Evolutionary conservation across 208 protist species (phyloP), one percentile per base, ranked within the genome.

Genomic region (Wallacemonas sp.): DNA sequence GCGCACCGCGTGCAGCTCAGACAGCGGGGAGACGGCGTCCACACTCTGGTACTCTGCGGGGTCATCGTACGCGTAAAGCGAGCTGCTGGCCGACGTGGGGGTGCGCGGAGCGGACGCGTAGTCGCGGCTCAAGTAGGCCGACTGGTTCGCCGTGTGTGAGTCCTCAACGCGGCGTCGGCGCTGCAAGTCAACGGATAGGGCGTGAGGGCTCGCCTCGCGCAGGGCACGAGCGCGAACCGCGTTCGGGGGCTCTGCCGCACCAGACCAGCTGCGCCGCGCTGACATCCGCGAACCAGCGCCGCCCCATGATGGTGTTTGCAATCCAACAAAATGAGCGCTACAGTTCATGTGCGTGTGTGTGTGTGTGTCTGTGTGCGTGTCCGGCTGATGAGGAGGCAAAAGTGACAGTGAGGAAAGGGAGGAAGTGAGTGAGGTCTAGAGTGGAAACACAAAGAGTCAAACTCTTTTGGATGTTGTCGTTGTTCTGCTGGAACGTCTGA

Each of bases 1-100:
- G 20, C 52, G 52, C 29, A 59, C 52, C 4, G 52, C 52, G 31
- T 59, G 52, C 29, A 59, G 32, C 52, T 59, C 52, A 23, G 52
- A 59, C 18, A 11, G 52, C 14, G 28, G 49, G 20, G 49, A 49
- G 44, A n/a, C n/a, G n/a, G 18, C n/a, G 18, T 0, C n/a, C 44
- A 23, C 36, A 41, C 36, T 41, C 10, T 41, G 10, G 14, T 14
- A 14, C 36, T 14, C 10, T 41, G 36, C 7, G 14, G 36, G 14
- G 36, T 41, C 10, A 41, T 41, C 36, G 36, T n/a, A n/a, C n/a
- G 14, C 36, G 36, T 41, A 41, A 7, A 41, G 14, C 14, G 36
- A 41, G 14, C 10, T 16, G 36, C 36, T n/a, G n/a, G n/a, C n/a
- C n/a, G n/a, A n/a, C n/a, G n/a, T n/a, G n/a, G n/a, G n/a, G n/a